Conservation (phyloP, 768 basidiomycete species). For the Chlorophyllum brunneum region DNA sequence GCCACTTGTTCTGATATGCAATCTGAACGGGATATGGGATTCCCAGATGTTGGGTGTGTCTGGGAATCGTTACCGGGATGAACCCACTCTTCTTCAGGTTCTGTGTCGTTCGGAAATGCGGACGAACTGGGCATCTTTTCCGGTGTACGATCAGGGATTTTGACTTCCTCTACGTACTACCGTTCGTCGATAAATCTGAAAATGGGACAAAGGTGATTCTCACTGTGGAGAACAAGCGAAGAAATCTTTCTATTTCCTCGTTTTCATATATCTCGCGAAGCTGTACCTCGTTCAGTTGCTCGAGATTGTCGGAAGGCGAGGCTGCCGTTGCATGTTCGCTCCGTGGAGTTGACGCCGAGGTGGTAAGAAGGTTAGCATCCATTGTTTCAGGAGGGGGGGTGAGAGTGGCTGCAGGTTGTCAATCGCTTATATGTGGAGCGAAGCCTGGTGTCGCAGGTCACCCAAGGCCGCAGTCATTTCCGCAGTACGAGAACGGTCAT, state of each 20-base stretch:
- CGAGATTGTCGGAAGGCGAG: conserved; percentile 4
- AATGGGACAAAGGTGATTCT: conserved; percentile 19
- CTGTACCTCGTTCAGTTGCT: conserved; percentile 45
- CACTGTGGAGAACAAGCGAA: conserved; percentile 59
- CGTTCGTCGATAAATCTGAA: not conserved
- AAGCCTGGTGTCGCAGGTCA: not conserved
- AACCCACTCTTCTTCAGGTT: conserved; percentile 16
- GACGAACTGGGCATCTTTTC: conserved; percentile 7
- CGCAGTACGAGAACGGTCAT: conserved; percentile 19
- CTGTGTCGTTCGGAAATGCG: not conserved
- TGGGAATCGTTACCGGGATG: not conserved
- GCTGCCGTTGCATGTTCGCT: not conserved
- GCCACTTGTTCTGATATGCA: conserved; percentile 26
- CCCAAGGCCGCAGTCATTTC: too few species aligned
- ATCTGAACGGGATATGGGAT: not conserved
- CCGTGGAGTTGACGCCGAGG: not conserved
- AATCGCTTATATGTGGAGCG: not conserved
- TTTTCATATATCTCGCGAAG: conserved; percentile 58
- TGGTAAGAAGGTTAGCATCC: not conserved
- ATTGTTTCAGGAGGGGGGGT: not conserved
- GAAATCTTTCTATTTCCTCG: conserved; percentile 60
- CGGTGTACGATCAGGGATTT: conserved; percentile 19
- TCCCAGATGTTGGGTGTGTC: not conserved
- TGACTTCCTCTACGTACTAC: conserved; percentile 62
- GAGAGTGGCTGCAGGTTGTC: not conserved